Evolutionary conservation across 352 stramenopile genomes (phyloP).

Genomic region (Phytophthora niederhauseri): DNA sequence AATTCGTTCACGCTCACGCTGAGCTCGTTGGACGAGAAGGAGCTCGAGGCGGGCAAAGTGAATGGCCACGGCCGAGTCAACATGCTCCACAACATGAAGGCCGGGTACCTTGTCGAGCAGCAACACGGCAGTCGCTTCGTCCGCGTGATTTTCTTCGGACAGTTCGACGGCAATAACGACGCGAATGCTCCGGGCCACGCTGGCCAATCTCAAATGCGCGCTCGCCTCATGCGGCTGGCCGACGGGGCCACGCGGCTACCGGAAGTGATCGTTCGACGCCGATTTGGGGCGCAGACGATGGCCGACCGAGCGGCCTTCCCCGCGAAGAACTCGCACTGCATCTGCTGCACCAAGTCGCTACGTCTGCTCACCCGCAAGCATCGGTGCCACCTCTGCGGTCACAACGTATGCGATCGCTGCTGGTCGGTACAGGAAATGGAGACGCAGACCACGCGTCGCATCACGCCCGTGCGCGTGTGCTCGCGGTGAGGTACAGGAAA

Average conservation of each 20-base stretch:
- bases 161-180: slow-evolving; percentile 21
- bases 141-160: slow-evolving; percentile 45
- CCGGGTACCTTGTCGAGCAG: slow-evolving; percentile 42
- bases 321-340: slow-evolving; percentile 34
- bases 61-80: slow-evolving; percentile 32
- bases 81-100: slow-evolving; percentile 31
- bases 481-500: slow-evolving; percentile 39
- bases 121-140: slow-evolving; percentile 29
- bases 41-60: slow-evolving; percentile 39
- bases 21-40: slow-evolving; percentile 38
- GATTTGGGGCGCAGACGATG: slow-evolving; percentile 36
- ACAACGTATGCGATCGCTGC: slow-evolving; percentile 39
- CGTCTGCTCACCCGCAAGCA: slow-evolving; percentile 37
- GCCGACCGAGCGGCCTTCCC: slow-evolving; percentile 24
- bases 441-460: slow-evolving; percentile 16
- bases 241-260: slow-evolving; percentile 35
- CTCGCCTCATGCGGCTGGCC: slow-evolving; percentile 36
- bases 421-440: slow-evolving; percentile 38
- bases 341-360: slow-evolving; percentile 39
- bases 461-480: slow-evolving; percentile 49
- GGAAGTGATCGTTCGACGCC: slow-evolving; percentile 32
- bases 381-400: slow-evolving; percentile 36
- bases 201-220: slow-evolving; percentile 24
- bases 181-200: slow-evolving; percentile 8
- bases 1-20: slow-evolving; percentile 45